Percentiles rank a stretch among this genome's conserved stretches.
Conservation (phyloP, 2,329 filamentous ascomycete species). For the Zasmidium angulare region DNA sequence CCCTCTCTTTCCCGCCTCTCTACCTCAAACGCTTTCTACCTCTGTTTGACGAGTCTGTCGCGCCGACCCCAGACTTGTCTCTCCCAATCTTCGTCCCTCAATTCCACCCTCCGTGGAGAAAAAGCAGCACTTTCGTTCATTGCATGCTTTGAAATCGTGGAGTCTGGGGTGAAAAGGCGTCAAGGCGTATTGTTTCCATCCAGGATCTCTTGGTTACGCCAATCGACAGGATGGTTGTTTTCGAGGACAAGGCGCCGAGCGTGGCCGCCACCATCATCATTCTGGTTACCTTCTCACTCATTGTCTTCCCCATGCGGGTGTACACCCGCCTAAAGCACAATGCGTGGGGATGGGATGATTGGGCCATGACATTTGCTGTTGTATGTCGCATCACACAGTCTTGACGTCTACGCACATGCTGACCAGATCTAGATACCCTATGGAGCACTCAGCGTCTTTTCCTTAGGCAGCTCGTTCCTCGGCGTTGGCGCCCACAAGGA, state of each 20-base stretch:
- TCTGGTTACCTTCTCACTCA: constrained; percentile 12
- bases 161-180: not conserved
- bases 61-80: not conserved
- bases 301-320: constrained; percentile 23
- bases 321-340: constrained; percentile 23
- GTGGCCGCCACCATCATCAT: constrained; percentile 24
- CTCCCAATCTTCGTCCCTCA: not conserved
- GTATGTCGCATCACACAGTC: constrained; percentile 13
- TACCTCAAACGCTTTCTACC: not conserved
- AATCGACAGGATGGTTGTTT: constrained; percentile 14
- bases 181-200: not conserved
- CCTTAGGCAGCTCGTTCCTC: constrained; percentile 32
- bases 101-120: not conserved
- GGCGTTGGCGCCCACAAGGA: constrained; percentile 34
- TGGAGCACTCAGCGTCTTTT: constrained; percentile 30
- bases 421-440: constrained; percentile 24
- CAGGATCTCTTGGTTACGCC: not conserved
- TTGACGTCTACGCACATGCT: constrained; percentile 5
- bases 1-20: not conserved
- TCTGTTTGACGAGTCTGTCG: not conserved
- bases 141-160: not conserved
- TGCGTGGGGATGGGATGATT: constrained; percentile 35
- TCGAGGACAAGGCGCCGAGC: constrained; percentile 23
- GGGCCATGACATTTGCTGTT: constrained; percentile 26
- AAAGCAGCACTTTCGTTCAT: not conserved